Conservation (phyloP, 1,284 basidiomycete genomes). For the Ceratobasidium sp. region DNA sequence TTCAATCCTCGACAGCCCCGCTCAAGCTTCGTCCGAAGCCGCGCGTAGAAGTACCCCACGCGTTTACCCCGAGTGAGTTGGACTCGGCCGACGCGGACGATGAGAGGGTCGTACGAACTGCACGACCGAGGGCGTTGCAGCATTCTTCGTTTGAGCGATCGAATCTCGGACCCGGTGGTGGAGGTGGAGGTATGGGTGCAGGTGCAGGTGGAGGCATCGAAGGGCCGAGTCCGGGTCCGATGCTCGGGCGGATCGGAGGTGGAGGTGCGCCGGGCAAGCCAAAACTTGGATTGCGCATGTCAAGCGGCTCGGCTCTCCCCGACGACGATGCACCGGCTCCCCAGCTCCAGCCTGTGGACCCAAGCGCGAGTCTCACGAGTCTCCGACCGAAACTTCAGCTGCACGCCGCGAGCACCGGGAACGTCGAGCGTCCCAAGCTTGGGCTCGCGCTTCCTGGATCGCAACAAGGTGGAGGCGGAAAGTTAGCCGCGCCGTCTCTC, state of each 20-base stretch:
- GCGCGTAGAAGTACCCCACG: slow-evolving; percentile 31
- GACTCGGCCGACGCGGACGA: slow-evolving; percentile 41
- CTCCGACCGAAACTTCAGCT: slow-evolving; percentile 24
- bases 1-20: background rate
- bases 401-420: background rate
- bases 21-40: slow-evolving; percentile 24
- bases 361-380: slow-evolving; percentile 8
- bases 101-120: background rate
- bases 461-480: background rate
- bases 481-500: background rate
- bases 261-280: background rate
- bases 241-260: slow-evolving; percentile 14
- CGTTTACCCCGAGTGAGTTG: slow-evolving; percentile 1
- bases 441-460: slow-evolving; percentile 29
- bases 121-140: slow-evolving; percentile 1
- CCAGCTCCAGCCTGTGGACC: slow-evolving; percentile 8
- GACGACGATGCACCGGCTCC: slow-evolving; percentile 39
- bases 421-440: slow-evolving; percentile 7
- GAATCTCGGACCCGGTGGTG: background rate
- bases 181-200: background rate
- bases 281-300: slow-evolving; percentile 22
- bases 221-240: slow-evolving; percentile 16
- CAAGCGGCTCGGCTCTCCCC: slow-evolving; percentile 29
- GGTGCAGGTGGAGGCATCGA: no score
- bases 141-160: slow-evolving; percentile 15